Evolutionary conservation across 148 eudicot species (phyloP), one percentile per base, ranked within the genome.

Genomic region (Polygonum aviculare): DNA sequence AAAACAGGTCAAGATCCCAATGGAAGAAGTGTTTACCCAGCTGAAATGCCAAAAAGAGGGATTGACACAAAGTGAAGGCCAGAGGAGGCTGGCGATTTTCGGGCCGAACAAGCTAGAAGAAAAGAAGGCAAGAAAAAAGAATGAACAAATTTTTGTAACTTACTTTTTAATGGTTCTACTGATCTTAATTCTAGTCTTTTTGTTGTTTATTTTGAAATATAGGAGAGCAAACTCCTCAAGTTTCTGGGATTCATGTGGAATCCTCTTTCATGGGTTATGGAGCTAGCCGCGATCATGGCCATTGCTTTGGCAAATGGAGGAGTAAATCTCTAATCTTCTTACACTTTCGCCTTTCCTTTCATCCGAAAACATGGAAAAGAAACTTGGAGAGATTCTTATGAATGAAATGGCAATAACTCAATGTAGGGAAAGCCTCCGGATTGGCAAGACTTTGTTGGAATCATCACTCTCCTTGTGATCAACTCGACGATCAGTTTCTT

Each of bases 191-290:
- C 35, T 59, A 9, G 22, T 19, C n/a, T 4, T 21, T 22, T 59
- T 54, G n/a, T 51, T 39, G 47, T 70, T 60, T n/a, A 8, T 33
- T 36, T 39, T 16, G 54, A 19, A n/a, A 10, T 57, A 78, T 86
- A 90, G 91, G 97, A 91, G 76, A 91, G 75, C 75, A 91, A 91
- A 79, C 0, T 91, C 36, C 80, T 91, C 0, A 89, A 88, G 69
- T 91, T 91, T 77, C 71, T 91, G 74, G 93, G 92, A 40, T 91
- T 91, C 45, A 91, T 91, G 97, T 91, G 97, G 97, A 91, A 91
- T 77, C 97, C 97, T 9, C 76, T 91, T 39, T 91, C 93, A 79
- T 91, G 97, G 94, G 97, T 91, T 31, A 91, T 91, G 97, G 97
- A 91, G 79, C 47, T 76, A 48, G 97, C 97, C 50, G 97, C 97